These are phyloP conservation scores for Penicillium sp. DNA, from an alignment of 2,329 filamentous ascomycete genomes.

Conservation along the genomic window DNA sequence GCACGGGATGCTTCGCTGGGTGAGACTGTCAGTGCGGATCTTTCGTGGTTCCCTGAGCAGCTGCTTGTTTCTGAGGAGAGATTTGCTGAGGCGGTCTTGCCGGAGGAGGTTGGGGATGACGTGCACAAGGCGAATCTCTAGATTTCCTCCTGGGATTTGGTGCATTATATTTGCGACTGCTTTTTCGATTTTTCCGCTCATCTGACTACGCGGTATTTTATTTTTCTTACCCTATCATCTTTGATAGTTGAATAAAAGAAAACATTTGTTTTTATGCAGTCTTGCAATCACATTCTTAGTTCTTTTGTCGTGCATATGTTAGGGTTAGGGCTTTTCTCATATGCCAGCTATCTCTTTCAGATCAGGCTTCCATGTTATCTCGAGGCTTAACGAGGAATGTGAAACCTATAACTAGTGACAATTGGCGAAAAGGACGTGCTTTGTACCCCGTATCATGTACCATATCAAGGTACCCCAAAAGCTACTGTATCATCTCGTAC, in stretches of 20 bases:
- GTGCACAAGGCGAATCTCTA: constrained; percentile 12
- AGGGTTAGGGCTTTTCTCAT: background rate
- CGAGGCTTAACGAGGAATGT: background rate
- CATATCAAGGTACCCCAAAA: background rate
- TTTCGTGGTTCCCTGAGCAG: constrained; percentile 33
- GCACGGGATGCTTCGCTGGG: constrained; percentile 12
- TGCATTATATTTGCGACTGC: background rate
- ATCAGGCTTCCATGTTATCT: background rate
- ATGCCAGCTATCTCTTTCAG: background rate
- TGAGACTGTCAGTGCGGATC: constrained; percentile 8
- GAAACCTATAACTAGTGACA: background rate
- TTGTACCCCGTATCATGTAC: background rate
- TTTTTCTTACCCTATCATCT: background rate
- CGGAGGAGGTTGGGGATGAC: constrained; percentile 5
- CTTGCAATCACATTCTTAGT: background rate
- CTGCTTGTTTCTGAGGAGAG: constrained; percentile 31
- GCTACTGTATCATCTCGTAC: background rate
- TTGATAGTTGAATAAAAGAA: background rate
- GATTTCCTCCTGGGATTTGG: background rate
- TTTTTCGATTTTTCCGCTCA: background rate
- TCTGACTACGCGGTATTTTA: background rate
- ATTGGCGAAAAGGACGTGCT: background rate
- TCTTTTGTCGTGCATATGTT: background rate
- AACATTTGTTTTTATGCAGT: background rate
- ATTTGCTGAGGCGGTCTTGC: constrained; percentile 16